Evolutionary conservation across 805 yeast species (phyloP).

Genomic region (Wickerhamiella parazyma): DNA sequence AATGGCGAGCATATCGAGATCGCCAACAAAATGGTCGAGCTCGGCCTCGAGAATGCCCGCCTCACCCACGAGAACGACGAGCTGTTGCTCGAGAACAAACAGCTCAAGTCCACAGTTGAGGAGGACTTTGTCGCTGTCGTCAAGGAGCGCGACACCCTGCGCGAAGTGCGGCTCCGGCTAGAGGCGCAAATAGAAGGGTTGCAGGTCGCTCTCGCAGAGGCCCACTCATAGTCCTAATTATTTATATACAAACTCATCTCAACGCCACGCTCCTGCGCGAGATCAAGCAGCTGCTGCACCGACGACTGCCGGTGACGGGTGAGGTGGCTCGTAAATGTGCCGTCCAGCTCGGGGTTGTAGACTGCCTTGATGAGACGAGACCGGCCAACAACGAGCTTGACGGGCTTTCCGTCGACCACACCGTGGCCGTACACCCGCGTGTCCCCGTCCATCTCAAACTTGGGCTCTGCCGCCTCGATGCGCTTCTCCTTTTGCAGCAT

Average conservation of each 20-base stretch:
- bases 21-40: constrained; percentile 76
- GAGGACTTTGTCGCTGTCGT: constrained; percentile 14
- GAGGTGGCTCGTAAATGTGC: constrained; percentile 35
- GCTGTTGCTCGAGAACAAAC: constrained; percentile 23
- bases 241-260: constrained; percentile 1
- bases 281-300: constrained; percentile 36
- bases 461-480: constrained; percentile 30
- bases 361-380: constrained; percentile 39
- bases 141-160: constrained; percentile 11
- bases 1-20: constrained; percentile 75
- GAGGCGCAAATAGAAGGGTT: constrained; percentile 18
- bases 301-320: constrained; percentile 31
- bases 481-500: constrained; percentile 39
- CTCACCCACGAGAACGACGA: constrained; percentile 62
- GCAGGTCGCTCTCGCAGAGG: constrained; percentile 17
- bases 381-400: constrained; percentile 47
- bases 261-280: background rate
- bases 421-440: constrained; percentile 37
- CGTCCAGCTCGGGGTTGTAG: constrained; percentile 10
- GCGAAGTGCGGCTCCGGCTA: constrained; percentile 15
- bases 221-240: background rate
- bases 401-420: constrained; percentile 7
- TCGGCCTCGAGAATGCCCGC: constrained; percentile 62
- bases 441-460: constrained; percentile 26
- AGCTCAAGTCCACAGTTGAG: constrained; percentile 9